Base-by-base conservation (phyloP, 2,329 filamentous ascomycete species). In the Cladorrhinum sp. region DNA sequence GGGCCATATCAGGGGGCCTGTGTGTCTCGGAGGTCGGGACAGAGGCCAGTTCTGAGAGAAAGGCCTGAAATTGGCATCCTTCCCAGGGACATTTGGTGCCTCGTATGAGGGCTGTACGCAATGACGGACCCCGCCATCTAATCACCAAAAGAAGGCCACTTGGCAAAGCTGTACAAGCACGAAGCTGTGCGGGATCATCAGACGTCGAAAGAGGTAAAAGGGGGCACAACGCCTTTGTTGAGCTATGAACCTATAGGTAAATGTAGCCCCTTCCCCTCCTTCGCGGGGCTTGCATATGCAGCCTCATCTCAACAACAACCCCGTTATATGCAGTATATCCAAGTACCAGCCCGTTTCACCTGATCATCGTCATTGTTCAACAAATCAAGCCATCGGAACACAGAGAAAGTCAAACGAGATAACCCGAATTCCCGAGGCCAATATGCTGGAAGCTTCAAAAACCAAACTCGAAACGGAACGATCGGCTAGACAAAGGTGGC, bases 221-320 rank as follows among this genome's bases (percentile, higher is more conserved):
- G 7, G 7, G 18, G 7, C 42, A 46, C 16, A 18, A 18, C 12
- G 42, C 42, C 18, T 4, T 46, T 20, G 42, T 46, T 21, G 42
- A 46, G 42, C 42, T 46, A 46, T 46, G 3, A 21, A 12, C 42
- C 42, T 46, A 46, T 46, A 28, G n/a, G n/a, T n/a, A 46, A 46
- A 18, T 46, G 42, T 16, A 46, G 42, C 21, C 49, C 23, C 18
- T 26, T n/a, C 9, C 21, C 24, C 54, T 49, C 54, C 39, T 36
- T 46, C 51, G 55, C 55, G 55, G 58, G 61, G 58, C 58, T 59
- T 59, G 62, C 62, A 64, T 64, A 64, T 64, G 62, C 62, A 59
- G 57, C 62, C 62, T 58, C 59, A 49, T 57, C 49, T 14, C 46
- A n/a, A 26, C 28, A 18, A 26, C 50, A 36, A 36, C 33, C 16